Percentiles rank a stretch among this genome's conserved stretches.
Conservation (phyloP, 2,329 filamentous ascomycete species). For the Pleomassaria siparia region DNA sequence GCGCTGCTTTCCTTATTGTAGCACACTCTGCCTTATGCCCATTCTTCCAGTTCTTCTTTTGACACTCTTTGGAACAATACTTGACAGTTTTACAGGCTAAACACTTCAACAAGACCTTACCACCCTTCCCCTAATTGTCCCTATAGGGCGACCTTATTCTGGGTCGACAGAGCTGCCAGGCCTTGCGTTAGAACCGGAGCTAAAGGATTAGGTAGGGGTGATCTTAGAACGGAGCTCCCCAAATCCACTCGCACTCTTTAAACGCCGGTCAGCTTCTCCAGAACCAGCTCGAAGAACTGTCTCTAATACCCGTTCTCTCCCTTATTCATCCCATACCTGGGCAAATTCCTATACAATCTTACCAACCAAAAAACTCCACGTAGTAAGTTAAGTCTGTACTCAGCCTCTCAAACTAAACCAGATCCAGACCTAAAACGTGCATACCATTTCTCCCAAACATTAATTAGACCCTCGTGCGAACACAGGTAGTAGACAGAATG, state of each 20-base stretch:
- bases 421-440: slow-evolving; percentile 18
- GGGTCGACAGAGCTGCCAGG: no score
- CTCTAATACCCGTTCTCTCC: slow-evolving; percentile 18
- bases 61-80: no score
- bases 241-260: not conserved
- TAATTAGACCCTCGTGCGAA: slow-evolving; percentile 14
- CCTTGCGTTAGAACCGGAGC: no score
- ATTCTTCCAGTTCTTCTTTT: no score
- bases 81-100: no score
- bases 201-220: no score
- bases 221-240: no score
- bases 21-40: no score
- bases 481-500: slow-evolving; percentile 21
- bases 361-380: slow-evolving; percentile 20
- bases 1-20: no score
- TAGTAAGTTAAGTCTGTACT: slow-evolving; percentile 20
- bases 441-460: slow-evolving; percentile 15
- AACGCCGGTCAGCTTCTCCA: slow-evolving; percentile 14
- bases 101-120: no score
- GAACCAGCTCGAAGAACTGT: slow-evolving; percentile 13
- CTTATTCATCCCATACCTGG: slow-evolving; percentile 19
- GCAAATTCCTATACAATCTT: slow-evolving; percentile 20
- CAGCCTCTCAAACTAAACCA: slow-evolving; percentile 17
- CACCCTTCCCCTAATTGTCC: no score
- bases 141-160: no score